phyloP scores from a whole-genome alignment of 2,329 filamentous ascomycete genomes.

The Aspergillus caelatus region DNA sequence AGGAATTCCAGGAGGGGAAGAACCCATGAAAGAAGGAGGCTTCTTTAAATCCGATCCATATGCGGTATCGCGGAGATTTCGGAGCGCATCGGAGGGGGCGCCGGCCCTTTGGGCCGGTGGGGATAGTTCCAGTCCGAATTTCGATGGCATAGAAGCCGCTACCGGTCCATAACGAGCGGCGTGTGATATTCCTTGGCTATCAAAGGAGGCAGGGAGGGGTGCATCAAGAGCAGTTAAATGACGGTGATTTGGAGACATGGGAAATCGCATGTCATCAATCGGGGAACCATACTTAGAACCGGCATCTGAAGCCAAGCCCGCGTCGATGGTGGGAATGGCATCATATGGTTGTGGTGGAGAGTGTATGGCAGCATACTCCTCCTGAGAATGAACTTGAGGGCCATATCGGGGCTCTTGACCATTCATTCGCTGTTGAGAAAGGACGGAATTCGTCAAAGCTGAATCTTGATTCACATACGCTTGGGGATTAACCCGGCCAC shows the following conservation, averaged over 20 bases:
- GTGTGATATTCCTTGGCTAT: constrained; percentile 92
- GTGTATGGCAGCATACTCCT: constrained; percentile 46
- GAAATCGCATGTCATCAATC: constrained; percentile 73
- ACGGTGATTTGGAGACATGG: constrained; percentile 72
- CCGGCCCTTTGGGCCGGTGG: constrained; percentile 72
- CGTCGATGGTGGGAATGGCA: constrained; percentile 59
- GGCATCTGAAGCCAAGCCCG: constrained; percentile 60
- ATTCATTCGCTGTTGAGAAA: constrained; percentile 63
- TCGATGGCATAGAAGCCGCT: constrained; percentile 87
- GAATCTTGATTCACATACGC: constrained; percentile 67
- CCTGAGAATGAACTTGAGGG: constrained; percentile 45
- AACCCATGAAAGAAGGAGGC: constrained; percentile 54
- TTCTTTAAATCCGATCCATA: constrained; percentile 72
- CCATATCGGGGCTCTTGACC: constrained; percentile 50
- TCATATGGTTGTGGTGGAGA: constrained; percentile 48
- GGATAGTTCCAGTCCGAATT: constrained; percentile 80
- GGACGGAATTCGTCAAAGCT: constrained; percentile 73
- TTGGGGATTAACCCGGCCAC: constrained; percentile 68
- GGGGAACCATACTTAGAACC: constrained; percentile 80
- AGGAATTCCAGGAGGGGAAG: constrained; percentile 63
- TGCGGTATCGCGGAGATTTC: constrained; percentile 66
- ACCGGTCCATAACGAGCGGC: constrained; percentile 87
- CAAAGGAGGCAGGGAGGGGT: constrained; percentile 89
- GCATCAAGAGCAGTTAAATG: constrained; percentile 92
- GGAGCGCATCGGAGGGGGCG: constrained; percentile 65